Conservation (phyloP, 495 filamentous ascomycete species). For the Daldinia vernicosa region DNA sequence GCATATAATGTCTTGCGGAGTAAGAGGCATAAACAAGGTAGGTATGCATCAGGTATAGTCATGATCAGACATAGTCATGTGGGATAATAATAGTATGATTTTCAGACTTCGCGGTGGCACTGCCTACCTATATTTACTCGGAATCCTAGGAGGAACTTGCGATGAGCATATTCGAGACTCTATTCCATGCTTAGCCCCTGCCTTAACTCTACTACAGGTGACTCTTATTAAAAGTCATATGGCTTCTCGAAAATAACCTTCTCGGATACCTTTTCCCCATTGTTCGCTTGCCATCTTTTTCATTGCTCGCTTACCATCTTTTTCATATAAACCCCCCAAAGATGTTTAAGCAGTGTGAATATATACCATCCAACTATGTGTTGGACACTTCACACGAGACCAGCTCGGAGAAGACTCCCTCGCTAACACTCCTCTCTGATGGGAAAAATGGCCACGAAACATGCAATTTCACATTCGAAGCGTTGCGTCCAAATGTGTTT, state of each 20-base stretch:
- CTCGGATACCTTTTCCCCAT: background rate
- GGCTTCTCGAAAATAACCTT: too few relatives aligned
- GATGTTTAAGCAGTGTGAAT: constrained; percentile 45
- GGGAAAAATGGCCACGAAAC: constrained; percentile 41
- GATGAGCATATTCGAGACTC: background rate
- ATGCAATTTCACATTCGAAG: constrained; percentile 67
- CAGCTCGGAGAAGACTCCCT: constrained; percentile 4
- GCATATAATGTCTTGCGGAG: background rate
- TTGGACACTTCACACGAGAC: constrained; percentile 13
- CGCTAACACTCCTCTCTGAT: constrained; percentile 56
- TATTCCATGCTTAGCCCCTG: background rate
- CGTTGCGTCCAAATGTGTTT: constrained; percentile 67
- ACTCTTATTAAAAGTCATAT: background rate
- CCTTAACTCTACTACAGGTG: constrained; percentile 41
- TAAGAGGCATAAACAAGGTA: background rate
- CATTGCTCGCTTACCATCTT: too few relatives aligned
- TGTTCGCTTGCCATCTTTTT: background rate
- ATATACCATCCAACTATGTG: constrained; percentile 38
- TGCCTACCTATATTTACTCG: background rate
- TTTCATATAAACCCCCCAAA: background rate
- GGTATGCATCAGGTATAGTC: constrained; percentile 14
- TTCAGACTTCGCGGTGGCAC: background rate
- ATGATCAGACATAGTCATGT: constrained; percentile 23
- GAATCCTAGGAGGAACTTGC: background rate
- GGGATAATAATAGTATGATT: constrained; percentile 24